Base-by-base conservation (phyloP, 2,329 filamentous ascomycete genomes). In the Paecilomyces sp. region DNA sequence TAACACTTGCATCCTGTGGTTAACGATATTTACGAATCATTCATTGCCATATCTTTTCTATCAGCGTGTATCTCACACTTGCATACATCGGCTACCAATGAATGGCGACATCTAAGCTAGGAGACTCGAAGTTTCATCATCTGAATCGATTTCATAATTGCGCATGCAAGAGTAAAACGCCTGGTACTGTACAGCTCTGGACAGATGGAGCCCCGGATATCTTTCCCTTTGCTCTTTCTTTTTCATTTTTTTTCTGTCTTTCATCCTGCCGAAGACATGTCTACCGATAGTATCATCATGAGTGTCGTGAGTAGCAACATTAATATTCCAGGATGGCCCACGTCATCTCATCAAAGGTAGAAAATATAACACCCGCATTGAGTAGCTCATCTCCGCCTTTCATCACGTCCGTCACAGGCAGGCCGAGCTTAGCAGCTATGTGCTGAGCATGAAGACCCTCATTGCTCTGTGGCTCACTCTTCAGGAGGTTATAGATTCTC, bases 321-420 rank as follows among this genome's bases (percentile, higher is more conserved):
- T 52, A 63, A 25, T 59, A 85, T 61, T 95, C 90, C 62, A 97
- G 79, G 63, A 96, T 80, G 52, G 91, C 91, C 88, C 90, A 97
- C 0, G 93, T 97, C 75, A 90, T 84, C 69, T 97, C 93, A 75
- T 97, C 92, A 59, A 96, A 83, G 9, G 95, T 99, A 30, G 91
- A 91, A 77, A 91, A 99, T 64, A 96, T 90, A 67, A 91, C 71
- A 31, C 92, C 91, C 58, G 85, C 77, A 1, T 80, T 80, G 52
- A 91, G 75, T 69, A 99, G 75, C 75, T 97, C 92, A 67, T 96
- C 91, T 9, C 89, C 86, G n/a, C 87, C 92, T 57, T 83, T 85
- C 66, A 87, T 79, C 13, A 94, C 89, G 54, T 95, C 90, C 28
- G 81, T 81, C 31, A 87, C 76, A 8, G 88, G 81, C 76, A 97